Percentiles rank a stretch among this genome's conserved stretches.
Conservation (phyloP, 345 rosid species). For the Boechera divaricarpa region DNA sequence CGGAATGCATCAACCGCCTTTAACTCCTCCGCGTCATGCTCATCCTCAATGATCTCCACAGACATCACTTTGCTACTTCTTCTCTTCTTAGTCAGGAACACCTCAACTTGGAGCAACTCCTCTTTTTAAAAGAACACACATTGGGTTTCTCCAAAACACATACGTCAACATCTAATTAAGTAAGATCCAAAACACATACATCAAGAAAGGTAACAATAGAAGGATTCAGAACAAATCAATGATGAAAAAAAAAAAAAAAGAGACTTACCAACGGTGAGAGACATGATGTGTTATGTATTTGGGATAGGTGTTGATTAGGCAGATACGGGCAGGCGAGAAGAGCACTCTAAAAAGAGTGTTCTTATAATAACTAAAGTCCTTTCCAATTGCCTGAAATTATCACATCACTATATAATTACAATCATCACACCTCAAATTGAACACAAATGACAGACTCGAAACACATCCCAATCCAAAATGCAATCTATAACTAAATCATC, state of each 20-base stretch:
- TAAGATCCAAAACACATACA: slow-evolving; percentile 2
- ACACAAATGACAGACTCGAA: background rate
- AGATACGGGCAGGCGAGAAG: slow-evolving; percentile 46
- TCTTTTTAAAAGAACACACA: slow-evolving; percentile 64
- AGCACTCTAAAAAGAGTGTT: slow-evolving; percentile 34
- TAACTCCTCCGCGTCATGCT: slow-evolving; percentile 66
- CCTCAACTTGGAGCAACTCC: slow-evolving; percentile 71
- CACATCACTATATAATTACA: background rate
- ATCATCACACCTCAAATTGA: background rate
- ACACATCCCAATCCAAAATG: background rate
- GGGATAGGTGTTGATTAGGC: slow-evolving; percentile 20
- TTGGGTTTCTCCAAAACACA: slow-evolving; percentile 44
- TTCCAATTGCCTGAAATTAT: slow-evolving; percentile 34
- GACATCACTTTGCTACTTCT: slow-evolving; percentile 77
- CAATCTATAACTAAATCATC: background rate
- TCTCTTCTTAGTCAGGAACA: slow-evolving; percentile 63
- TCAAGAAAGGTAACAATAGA: slow-evolving; percentile 2
- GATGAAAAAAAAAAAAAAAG: background rate
- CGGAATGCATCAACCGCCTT: slow-evolving; percentile 81
- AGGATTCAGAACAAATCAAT: slow-evolving; percentile 5
- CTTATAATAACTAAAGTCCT: slow-evolving; percentile 36
- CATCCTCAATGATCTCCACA: slow-evolving; percentile 56
- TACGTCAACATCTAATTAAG: slow-evolving; percentile 40
- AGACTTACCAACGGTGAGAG: slow-evolving; percentile 33
- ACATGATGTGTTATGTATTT: slow-evolving; percentile 42